Evolutionary conservation across 2,329 filamentous ascomycete species (phyloP), one percentile per base, ranked within the genome.

Genomic region (Pseudogymnoascus sp.): DNA sequence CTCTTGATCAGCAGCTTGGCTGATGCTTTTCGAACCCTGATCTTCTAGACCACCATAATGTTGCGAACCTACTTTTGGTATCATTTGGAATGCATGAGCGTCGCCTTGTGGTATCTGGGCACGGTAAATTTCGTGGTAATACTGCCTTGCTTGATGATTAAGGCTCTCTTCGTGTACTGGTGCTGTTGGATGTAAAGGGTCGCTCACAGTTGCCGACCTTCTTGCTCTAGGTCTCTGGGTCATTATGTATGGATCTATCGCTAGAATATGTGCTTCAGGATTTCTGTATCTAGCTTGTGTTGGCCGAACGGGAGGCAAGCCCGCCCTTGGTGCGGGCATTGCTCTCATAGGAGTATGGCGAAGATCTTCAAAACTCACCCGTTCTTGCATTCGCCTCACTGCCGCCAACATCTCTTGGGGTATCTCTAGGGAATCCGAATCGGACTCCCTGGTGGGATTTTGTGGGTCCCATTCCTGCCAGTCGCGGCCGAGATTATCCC

Each of bases 151-250:
- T 25, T 36, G 54, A 22, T 20, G 22, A 20, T 36, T 38, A 36
- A 58, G 33, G 22, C 16, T 58, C 5, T 25, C 57, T 6, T n/a
- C 33, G n/a, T 58, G 33, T 18, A 9, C 38, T 38, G 33, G 35
- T 11, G 18, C 57, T 18, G 57, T 38, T 25, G 33, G 37, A 37
- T 39, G 20, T 12, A 58, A 35, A 28, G 57, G 57, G 16, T 58
- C 57, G 33, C 57, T 58, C 57, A 39, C 57, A 39, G 35, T 58
- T 22, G 20, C 25, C 25, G 37, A 39, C 37, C 57, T 58, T n/a
- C 57, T 37, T 25, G 35, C 20, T 38, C 33, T 39, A 16, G 57
- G 57, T 39, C 16, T 37, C 33, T 39, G 57, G 9, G 25, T 14
- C 20, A 12, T 58, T 37, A 58, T 58, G 12, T 58, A 25, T 16